These are phyloP conservation scores for Mrakia hoshinonis DNA, from an alignment of 768 basidiomycete genomes.

Conservation along the genomic window DNA sequence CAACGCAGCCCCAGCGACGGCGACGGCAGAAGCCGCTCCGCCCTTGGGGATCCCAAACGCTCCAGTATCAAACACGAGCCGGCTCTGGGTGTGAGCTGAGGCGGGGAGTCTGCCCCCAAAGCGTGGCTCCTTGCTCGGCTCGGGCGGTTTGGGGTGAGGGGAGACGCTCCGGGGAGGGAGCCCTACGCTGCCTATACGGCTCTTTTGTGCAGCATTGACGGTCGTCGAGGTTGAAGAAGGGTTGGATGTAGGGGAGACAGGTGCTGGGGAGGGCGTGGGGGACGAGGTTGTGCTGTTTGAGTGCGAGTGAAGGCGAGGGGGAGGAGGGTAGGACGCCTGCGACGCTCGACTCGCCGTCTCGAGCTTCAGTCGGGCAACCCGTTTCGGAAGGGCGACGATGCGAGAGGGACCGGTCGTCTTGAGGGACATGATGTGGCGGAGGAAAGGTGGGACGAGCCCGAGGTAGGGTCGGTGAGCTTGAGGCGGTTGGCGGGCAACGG, in stretches of 20 bases:
- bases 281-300: conserved; percentile 19
- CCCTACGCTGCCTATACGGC: not conserved
- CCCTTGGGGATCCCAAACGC: conserved; percentile 28
- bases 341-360: not conserved
- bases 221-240: not conserved
- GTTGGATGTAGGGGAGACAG: not conserved
- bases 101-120: not conserved
- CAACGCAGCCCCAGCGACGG: not conserved
- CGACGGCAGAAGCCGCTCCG: not conserved
- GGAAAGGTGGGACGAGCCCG: too few relatives aligned
- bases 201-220: not conserved
- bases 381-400: too few relatives aligned
- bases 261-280: conserved; percentile 17
- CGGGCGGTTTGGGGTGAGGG: not conserved
- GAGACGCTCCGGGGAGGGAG: not conserved
- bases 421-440: too few relatives aligned
- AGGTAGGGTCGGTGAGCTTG: too few relatives aligned
- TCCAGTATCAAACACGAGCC: conserved; percentile 27
- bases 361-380: too few relatives aligned
- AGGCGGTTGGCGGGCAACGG: too few relatives aligned
- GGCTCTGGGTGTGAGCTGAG: not conserved
- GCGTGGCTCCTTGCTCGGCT: not conserved
- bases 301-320: not conserved
- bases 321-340: not conserved
- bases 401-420: too few relatives aligned